Percentiles rank a stretch among this genome's conserved stretches.
Conservation (phyloP, 192 early-diverging fungal species). For the Geosiphon pyriformis region DNA sequence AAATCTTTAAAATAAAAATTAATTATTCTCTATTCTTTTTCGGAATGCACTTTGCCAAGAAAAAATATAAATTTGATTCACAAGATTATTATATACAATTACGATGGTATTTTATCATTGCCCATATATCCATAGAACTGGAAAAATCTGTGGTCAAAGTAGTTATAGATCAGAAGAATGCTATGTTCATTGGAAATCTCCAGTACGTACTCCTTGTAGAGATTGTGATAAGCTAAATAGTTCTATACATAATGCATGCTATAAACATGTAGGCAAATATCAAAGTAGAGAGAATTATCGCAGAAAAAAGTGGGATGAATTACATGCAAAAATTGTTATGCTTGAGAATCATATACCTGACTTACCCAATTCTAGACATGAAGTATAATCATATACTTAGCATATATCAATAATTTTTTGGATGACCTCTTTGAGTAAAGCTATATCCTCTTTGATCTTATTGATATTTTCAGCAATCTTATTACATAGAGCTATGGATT, state of each 20-base stretch:
- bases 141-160: neutral
- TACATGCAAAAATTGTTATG: neutral
- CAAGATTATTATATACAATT: too few species aligned
- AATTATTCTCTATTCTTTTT: conserved; percentile 5
- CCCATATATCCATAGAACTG: conserved; percentile 4
- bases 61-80: too few species aligned
- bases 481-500: conserved; percentile 20
- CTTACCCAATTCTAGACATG: conserved; percentile 3
- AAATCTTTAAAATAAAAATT: conserved; percentile 17
- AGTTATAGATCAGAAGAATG: conserved; percentile 2
- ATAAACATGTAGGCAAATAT: neutral
- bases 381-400: conserved; percentile 5
- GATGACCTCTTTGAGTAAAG: conserved; percentile 7
- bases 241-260: neutral
- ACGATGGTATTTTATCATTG: conserved; percentile 4
- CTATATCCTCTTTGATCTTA: conserved; percentile 22
- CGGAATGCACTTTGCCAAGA: too few species aligned
- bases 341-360: neutral
- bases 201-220: neutral
- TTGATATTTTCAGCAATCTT: conserved; percentile 20
- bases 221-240: neutral
- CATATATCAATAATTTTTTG: conserved; percentile 9
- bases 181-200: conserved; percentile 1
- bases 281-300: neutral
- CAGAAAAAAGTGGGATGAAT: neutral